phyloP scores from a whole-genome alignment of 2,329 filamentous ascomycete species.

The Sporothrix inflata region DNA sequence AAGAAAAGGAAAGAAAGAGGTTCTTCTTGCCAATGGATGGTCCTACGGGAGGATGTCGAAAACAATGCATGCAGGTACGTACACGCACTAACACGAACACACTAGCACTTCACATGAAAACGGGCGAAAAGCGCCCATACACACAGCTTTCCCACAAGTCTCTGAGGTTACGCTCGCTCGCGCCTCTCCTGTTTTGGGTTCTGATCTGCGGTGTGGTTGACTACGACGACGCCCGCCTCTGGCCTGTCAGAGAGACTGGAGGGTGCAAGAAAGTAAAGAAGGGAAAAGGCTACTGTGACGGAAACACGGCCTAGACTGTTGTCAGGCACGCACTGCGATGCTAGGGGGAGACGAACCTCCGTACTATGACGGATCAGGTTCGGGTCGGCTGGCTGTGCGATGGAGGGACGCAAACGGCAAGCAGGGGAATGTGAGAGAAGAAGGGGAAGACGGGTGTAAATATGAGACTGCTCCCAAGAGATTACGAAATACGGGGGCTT shows the following conservation, averaged over 20 bases:
- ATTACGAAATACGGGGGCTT: slow-evolving; percentile 9
- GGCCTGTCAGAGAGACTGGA: too few species aligned
- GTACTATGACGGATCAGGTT: slow-evolving; percentile 3
- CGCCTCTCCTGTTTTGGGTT: slow-evolving; percentile 12
- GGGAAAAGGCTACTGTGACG: not conserved
- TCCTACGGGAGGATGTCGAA: not conserved
- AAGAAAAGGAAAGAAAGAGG: not conserved
- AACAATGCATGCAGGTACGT: slow-evolving; percentile 6
- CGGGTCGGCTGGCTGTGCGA: not conserved
- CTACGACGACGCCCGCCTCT: not conserved
- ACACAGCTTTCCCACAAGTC: not conserved
- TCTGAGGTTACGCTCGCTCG: not conserved
- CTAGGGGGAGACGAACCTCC: slow-evolving; percentile 1
- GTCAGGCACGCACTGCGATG: not conserved
- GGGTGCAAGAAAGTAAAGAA: not conserved
- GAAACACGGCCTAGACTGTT: not conserved
- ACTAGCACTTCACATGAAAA: slow-evolving; percentile 4
- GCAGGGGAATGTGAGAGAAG: slow-evolving; percentile 7
- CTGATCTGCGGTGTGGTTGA: not conserved
- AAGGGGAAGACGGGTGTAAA: not conserved
- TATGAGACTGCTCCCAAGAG: not conserved
- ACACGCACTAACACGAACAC: not conserved
- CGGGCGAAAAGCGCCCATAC: not conserved
- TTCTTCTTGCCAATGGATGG: slow-evolving; percentile 14
- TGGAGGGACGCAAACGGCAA: slow-evolving; percentile 6